phyloP scores from a whole-genome alignment of 1,139 yeast species.

The Zygosaccharomyces pseudobailii region DNA sequence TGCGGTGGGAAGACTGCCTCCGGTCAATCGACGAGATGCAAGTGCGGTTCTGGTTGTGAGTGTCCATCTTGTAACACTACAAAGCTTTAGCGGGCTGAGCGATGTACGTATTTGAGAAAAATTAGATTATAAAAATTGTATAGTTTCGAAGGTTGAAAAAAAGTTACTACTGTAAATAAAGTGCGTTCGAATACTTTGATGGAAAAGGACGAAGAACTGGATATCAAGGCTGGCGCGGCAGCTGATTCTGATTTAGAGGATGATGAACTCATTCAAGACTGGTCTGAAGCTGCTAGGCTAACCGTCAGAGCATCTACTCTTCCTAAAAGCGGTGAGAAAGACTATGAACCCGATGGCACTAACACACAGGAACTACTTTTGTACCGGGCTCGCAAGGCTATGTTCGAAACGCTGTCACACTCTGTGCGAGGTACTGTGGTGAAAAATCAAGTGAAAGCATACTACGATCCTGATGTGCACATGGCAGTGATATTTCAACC shows the following conservation, averaged over 20 bases:
- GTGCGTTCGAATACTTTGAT: not conserved
- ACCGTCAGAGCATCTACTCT: conserved; percentile 32
- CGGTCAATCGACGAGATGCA: conserved; percentile 14
- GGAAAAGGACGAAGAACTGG: conserved; percentile 8
- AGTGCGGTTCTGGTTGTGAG: conserved; percentile 17
- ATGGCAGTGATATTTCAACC: conserved; percentile 52
- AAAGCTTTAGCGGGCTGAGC: conserved; percentile 9
- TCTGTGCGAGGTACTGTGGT: conserved; percentile 53
- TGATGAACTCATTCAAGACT: conserved; percentile 68
- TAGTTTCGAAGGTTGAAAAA: not conserved
- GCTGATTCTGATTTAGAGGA: conserved; percentile 33
- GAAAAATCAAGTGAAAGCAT: conserved; percentile 44
- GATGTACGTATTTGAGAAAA: not conserved
- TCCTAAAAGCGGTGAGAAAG: conserved; percentile 81
- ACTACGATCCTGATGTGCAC: conserved; percentile 43
- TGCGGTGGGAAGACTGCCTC: conserved; percentile 9
- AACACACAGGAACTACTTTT: conserved; percentile 50
- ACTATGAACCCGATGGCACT: conserved; percentile 81
- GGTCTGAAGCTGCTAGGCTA: conserved; percentile 42
- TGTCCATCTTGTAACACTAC: conserved; percentile 19
- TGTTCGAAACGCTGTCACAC: conserved; percentile 63
- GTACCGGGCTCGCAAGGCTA: conserved; percentile 55
- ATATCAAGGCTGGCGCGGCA: not conserved
- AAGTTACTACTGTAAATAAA: not conserved
- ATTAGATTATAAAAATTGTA: not conserved